Evolutionary conservation across 2,329 filamentous ascomycete species (phyloP), one percentile per base, ranked within the genome.

Genomic region (Ophiostoma himal-ulmi): DNA sequence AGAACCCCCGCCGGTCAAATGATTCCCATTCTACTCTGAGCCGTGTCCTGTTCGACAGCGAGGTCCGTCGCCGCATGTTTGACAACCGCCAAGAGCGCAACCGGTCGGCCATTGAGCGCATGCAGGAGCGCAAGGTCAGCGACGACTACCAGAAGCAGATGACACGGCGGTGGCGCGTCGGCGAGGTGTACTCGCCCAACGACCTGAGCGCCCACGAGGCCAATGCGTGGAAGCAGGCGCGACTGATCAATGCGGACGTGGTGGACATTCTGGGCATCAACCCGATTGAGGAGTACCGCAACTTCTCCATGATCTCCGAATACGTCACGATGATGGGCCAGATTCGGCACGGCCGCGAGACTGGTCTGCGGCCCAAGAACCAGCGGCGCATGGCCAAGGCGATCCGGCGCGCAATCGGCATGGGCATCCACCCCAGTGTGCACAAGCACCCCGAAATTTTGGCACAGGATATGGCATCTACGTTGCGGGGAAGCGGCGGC

Each of bases 331-430:
- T 89, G 13, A 91, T 92, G 82, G 95, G 94, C 68, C 88, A 93
- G 72, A 97, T 99, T 79, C 91, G 88, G 81, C 88, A 91, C 78
- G 84, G 86, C n/a, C 84, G 79, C 6, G 83, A 89, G 34, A 98
- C 94, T 0, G 93, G 92, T 17, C 83, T 99, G 72, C 86, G 92
- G 71, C 91, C 91, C 2, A 90, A 92, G 74, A 98, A 98, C 83
- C 95, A 99, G 83, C 86, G 95, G 75, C 93, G 91, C 81, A 88
- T 99, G 78, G 91, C 94, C 73, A 97, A 96, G 83, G 94, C 96
- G 69, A 91, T 99, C 76, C 85, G 95, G 74, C 87, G 95, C 75
- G 90, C 92, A 26, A 90, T 98, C 76, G 95, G 94, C 1, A 85
- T 97, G 77, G 95, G 95, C 20, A 83, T 98, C 72, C 93, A 98